Percentiles rank a stretch among this genome's conserved stretches.
These are phyloP conservation scores for Lentinus tigrinus DNA, from an alignment of 768 basidiomycete genomes.

Conservation along the genomic window DNA sequence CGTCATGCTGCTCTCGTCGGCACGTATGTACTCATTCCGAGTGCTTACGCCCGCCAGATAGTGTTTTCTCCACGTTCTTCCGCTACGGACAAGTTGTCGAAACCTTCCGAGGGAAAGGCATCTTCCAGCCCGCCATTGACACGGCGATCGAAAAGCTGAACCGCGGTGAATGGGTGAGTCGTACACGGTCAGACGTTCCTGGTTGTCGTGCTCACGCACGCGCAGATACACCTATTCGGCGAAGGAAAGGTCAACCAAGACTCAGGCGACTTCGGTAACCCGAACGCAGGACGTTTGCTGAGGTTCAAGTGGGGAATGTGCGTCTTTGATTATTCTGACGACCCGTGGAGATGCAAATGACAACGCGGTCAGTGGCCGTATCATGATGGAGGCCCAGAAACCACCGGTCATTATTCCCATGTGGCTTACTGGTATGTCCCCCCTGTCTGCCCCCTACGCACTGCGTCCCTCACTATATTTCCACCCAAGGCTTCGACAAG, in stretches of 20 bases:
- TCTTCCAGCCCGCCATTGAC: conserved; percentile 86
- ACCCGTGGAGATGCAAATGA: not conserved
- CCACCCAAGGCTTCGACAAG: conserved; percentile 66
- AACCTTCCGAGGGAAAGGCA: conserved; percentile 86
- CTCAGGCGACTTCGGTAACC: conserved; percentile 41
- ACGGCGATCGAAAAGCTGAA: conserved; percentile 79
- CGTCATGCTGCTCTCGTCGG: not conserved
- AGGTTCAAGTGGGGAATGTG: conserved; percentile 97
- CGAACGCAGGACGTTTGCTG: conserved; percentile 51
- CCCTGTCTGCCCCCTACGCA: not conserved
- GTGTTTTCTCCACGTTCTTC: conserved; percentile 83
- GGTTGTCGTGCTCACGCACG: not conserved
- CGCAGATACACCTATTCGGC: conserved; percentile 83
- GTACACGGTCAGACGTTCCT: not conserved
- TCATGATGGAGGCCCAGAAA: conserved; percentile 67
- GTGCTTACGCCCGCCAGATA: conserved; percentile 31
- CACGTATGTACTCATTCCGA: not conserved
- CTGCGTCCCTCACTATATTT: not conserved
- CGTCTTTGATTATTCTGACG: conserved; percentile 39
- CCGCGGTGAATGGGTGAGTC: conserved; percentile 80
- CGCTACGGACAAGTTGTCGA: conserved; percentile 87
- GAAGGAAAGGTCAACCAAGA: conserved; percentile 89
- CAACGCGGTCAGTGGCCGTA: conserved; percentile 59
- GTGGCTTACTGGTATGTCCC: conserved; percentile 77
- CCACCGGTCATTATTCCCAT: conserved; percentile 86